Conservation (phyloP, 1,284 basidiomycete genomes). For the Pterula multifida region DNA sequence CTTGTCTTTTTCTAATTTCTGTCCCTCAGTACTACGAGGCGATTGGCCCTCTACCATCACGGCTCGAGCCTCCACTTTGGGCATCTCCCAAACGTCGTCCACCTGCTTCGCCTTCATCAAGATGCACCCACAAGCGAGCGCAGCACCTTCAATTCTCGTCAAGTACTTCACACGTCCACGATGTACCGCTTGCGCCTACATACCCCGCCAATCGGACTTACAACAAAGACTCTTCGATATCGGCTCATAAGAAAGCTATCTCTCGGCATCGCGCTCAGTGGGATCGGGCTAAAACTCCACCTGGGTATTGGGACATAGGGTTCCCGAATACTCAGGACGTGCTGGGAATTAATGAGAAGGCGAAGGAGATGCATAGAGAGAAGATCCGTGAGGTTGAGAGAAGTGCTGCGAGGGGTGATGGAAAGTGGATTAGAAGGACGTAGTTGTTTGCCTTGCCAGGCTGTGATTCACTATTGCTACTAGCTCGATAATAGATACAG, state of each 20-base stretch:
- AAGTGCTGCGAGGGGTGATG: constrained; percentile 39
- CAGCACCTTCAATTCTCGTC: neutral
- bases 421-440: constrained; percentile 15
- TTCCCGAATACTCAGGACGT: constrained; percentile 82
- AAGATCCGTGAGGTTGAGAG: constrained; percentile 44
- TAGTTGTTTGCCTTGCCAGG: neutral
- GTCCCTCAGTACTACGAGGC: constrained; percentile 67
- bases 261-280: constrained; percentile 72
- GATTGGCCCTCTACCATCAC: constrained; percentile 55
- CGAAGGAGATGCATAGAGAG: constrained; percentile 55
- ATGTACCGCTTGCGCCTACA: neutral
- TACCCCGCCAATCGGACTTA: constrained; percentile 4
- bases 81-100: constrained; percentile 29
- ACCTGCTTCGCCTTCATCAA: neutral
- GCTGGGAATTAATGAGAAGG: constrained; percentile 58
- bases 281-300: constrained; percentile 66
- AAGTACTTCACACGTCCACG: neutral
- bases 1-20: constrained; percentile 1
- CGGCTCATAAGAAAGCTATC: constrained; percentile 58
- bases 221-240: constrained; percentile 19
- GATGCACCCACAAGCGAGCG: neutral
- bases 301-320: constrained; percentile 79
- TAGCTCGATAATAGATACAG: too few species aligned
- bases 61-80: constrained; percentile 60
- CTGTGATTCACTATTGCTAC: too few species aligned